These are phyloP conservation scores for Wolfiporia cocos DNA, from an alignment of 1,284 basidiomycete genomes.

Conservation along the genomic window DNA sequence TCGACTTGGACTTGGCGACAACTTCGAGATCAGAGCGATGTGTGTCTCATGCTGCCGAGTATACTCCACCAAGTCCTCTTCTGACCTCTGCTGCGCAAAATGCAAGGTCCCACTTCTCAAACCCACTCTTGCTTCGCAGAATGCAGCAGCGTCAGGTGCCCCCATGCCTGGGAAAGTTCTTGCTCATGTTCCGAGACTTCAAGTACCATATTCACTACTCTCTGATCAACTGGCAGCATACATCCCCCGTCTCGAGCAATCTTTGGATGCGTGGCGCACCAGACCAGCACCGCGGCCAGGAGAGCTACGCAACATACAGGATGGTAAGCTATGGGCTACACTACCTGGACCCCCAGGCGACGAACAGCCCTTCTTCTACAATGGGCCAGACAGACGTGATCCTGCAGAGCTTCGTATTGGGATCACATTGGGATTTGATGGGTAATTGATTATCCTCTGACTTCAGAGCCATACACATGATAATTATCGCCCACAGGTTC, in stretches of 20 bases:
- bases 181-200: slow-evolving; percentile 1
- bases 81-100: not conserved
- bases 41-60: slow-evolving; percentile 15
- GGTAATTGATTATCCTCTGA: slow-evolving; percentile 5
- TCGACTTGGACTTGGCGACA: slow-evolving; percentile 15
- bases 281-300: not conserved
- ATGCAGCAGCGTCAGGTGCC: no score
- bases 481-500: slow-evolving; percentile 6
- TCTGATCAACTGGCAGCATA: slow-evolving; percentile 5
- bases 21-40: slow-evolving; percentile 16
- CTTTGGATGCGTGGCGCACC: slow-evolving; percentile 8
- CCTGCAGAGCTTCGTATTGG: slow-evolving; percentile 9
- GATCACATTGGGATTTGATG: slow-evolving; percentile 9
- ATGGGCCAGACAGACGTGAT: not conserved
- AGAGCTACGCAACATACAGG: slow-evolving; percentile 3
- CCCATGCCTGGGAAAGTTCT: not conserved
- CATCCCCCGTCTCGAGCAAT: slow-evolving; percentile 5
- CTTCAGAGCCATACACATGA: not conserved
- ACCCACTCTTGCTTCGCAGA: not conserved
- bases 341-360: slow-evolving; percentile 3
- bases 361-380: slow-evolving; percentile 9
- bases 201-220: slow-evolving; percentile 5
- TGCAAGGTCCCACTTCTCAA: slow-evolving; percentile 7
- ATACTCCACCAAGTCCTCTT: not conserved
- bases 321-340: slow-evolving; percentile 9